phyloP scores from a whole-genome alignment of 2,329 filamentous ascomycete species.

The Epichloe hybrida region DNA sequence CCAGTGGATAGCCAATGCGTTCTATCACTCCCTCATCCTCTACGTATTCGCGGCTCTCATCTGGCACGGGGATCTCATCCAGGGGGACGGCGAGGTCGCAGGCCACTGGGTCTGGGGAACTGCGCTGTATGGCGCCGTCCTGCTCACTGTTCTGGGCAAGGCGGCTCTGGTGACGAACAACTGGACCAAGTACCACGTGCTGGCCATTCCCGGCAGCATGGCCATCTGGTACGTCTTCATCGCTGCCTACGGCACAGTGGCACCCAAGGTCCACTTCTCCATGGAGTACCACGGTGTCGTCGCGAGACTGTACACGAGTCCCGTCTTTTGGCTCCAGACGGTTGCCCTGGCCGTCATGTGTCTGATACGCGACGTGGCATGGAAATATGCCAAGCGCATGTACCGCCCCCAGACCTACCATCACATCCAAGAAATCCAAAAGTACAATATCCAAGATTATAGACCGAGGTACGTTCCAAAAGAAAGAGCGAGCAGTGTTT shows the following conservation, averaged over 20 bases:
- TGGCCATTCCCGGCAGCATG: conserved; percentile 91
- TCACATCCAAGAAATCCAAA: conserved; percentile 98
- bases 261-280: conserved; percentile 69
- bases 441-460: conserved; percentile 99
- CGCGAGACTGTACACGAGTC: conserved; percentile 64
- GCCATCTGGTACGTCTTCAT: conserved; percentile 84
- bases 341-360: conserved; percentile 68
- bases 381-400: conserved; percentile 98
- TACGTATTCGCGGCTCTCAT: conserved; percentile 75
- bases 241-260: conserved; percentile 73
- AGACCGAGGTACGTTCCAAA: conserved; percentile 57
- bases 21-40: conserved; percentile 90
- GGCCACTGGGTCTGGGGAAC: conserved; percentile 99
- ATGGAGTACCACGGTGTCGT: conserved; percentile 77
- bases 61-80: conserved; percentile 67
- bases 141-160: conserved; percentile 87
- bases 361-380: conserved; percentile 76
- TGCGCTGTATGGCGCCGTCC: conserved; percentile 79
- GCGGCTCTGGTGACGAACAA: conserved; percentile 90
- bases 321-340: conserved; percentile 86
- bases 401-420: conserved; percentile 93
- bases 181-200: conserved; percentile 96
- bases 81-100: conserved; percentile 63
- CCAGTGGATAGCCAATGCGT: conserved; percentile 85
- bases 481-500: too few relatives aligned